Conservation (phyloP, 345 rosid species). For the Salix caprea region DNA sequence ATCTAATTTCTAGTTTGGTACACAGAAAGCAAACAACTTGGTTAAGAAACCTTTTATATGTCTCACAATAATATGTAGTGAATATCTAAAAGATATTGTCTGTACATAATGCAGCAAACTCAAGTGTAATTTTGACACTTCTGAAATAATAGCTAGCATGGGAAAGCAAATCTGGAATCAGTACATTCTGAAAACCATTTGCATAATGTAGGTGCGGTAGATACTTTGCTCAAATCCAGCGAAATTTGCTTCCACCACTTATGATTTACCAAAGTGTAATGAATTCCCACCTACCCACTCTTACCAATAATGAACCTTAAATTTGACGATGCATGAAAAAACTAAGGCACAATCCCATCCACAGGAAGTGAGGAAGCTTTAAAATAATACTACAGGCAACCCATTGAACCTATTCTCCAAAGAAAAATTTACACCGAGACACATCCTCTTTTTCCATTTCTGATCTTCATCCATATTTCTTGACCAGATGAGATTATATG, state of each 20-base stretch:
- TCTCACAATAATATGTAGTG: no score
- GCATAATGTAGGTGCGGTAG: no score
- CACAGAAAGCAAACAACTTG: no score
- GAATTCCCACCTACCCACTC: not conserved
- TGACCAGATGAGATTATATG: not conserved
- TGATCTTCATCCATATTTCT: not conserved
- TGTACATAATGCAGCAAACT: no score
- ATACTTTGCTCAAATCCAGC: not conserved
- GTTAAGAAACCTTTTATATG: no score
- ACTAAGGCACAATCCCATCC: not conserved
- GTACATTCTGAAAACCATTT: no score
- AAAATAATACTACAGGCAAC: not conserved
- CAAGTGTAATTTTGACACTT: no score
- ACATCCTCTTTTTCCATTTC: not conserved
- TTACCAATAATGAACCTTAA: not conserved
- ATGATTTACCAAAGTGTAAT: not conserved
- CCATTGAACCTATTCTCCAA: not conserved
- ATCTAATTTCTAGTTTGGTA: no score
- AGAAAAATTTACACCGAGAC: not conserved
- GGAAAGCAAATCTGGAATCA: no score
- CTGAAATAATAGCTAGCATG: no score
- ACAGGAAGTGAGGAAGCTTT: not conserved
- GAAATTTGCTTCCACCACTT: not conserved
- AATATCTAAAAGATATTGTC: no score
- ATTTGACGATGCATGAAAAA: not conserved